A percentile compares a stretch with the other conserved stretches of the same genome.
Conservation (phyloP, 1,284 basidiomycete genomes). For the Rhodotorula glutinis region DNA sequence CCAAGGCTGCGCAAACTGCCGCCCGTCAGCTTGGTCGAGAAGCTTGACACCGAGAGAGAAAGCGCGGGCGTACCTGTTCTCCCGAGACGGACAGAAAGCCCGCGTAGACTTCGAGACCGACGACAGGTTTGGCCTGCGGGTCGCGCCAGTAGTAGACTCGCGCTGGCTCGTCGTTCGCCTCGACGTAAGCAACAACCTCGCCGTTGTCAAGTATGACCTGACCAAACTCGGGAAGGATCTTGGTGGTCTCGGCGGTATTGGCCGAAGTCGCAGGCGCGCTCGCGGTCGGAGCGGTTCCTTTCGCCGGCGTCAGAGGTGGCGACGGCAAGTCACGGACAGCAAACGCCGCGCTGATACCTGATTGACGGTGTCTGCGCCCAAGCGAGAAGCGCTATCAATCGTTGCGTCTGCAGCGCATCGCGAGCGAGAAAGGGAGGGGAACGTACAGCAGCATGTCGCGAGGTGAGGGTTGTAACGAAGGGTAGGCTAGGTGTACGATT, state of each 20-base stretch:
- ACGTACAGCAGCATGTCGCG: not conserved
- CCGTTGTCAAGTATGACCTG: not conserved
- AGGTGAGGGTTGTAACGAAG: no score
- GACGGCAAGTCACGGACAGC: not conserved
- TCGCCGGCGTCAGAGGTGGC: not conserved
- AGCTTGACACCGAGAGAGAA: not conserved
- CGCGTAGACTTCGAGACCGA: constrained; percentile 9
- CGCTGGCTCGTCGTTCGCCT: not conserved
- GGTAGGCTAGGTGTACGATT: not conserved
- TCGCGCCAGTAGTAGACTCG: constrained; percentile 8
- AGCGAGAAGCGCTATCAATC: no score
- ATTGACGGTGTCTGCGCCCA: not conserved
- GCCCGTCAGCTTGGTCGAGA: no score
- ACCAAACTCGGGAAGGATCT: not conserved
- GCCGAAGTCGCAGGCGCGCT: not conserved
- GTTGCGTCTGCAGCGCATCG: no score
- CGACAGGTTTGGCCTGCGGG: not conserved
- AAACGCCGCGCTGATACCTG: not conserved
- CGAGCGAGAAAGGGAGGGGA: no score
- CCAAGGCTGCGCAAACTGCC: not conserved
- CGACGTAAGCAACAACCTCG: not conserved
- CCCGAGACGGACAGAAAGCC: constrained; percentile 1
- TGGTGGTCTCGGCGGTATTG: not conserved
- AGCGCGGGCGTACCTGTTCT: not conserved
- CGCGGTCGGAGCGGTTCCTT: not conserved